Percentiles rank a stretch among this genome's conserved stretches.
Evolutionary conservation across 2,329 filamentous ascomycete species (phyloP).

Genomic region (Neurospora sp.): DNA sequence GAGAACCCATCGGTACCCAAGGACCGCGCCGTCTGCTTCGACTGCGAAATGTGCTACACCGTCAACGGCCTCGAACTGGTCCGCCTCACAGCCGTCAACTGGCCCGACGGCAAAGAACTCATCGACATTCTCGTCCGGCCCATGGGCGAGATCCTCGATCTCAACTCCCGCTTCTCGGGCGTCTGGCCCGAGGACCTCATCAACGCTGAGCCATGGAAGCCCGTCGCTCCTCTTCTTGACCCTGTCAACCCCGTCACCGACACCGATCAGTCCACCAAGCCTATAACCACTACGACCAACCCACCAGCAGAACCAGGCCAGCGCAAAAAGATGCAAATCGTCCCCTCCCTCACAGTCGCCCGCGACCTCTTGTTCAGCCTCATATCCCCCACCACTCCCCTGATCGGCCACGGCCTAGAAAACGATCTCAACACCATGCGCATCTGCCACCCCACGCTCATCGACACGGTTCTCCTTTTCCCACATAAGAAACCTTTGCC

Average conservation of each 20-base stretch:
- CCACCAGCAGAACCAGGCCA: constrained; percentile 14
- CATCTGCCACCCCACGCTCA: constrained; percentile 71
- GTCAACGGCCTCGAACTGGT: constrained; percentile 80
- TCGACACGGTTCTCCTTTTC: constrained; percentile 80
- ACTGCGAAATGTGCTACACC: constrained; percentile 98
- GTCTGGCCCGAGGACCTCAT: constrained; percentile 69
- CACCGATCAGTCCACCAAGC: constrained; percentile 1
- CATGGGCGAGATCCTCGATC: constrained; percentile 72
- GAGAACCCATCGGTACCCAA: constrained; percentile 41
- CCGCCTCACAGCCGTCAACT: constrained; percentile 77
- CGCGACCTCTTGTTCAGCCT: constrained; percentile 67
- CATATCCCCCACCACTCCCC: constrained; percentile 64
- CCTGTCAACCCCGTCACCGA: neutral
- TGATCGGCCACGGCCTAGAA: constrained; percentile 89
- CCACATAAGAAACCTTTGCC: constrained; percentile 72
- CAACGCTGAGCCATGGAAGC: constrained; percentile 48
- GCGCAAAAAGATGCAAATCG: constrained; percentile 51
- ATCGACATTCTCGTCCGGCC: constrained; percentile 81
- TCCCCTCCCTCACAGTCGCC: constrained; percentile 63
- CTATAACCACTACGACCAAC: constrained; percentile 5
- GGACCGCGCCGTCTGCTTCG: constrained; percentile 67
- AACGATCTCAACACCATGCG: constrained; percentile 86
- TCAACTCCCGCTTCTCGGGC: constrained; percentile 89
- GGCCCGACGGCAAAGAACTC: constrained; percentile 66
- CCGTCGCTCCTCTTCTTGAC: neutral